phyloP scores from a whole-genome alignment of 495 filamentous ascomycete species.

The Cryomyces minteri region DNA sequence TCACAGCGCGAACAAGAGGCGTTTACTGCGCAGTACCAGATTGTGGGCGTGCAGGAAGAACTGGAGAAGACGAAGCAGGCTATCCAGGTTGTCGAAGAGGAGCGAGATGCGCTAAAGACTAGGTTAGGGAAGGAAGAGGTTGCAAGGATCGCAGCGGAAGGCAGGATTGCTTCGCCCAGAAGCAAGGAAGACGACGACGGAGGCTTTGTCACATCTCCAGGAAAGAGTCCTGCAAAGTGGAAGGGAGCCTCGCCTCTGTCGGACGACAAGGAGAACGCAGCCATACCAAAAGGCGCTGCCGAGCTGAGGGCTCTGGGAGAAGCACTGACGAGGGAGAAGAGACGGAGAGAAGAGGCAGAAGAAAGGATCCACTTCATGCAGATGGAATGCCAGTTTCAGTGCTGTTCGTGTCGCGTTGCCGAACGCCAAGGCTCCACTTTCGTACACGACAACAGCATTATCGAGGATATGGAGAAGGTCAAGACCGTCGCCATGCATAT shows the following conservation, averaged over 20 bases:
- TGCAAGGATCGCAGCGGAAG: constrained; percentile 43
- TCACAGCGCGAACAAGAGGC: constrained; percentile 51
- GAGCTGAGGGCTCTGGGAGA: constrained; percentile 37
- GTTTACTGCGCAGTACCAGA: constrained; percentile 52
- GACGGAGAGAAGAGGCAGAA: constrained; percentile 44
- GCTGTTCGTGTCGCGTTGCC: constrained; percentile 45
- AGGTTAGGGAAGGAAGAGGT: constrained; percentile 41
- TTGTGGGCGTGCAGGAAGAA: constrained; percentile 59
- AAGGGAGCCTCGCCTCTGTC: constrained; percentile 5
- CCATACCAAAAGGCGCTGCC: constrained; percentile 7
- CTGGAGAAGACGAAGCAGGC: constrained; percentile 43
- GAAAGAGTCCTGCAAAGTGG: constrained; percentile 16
- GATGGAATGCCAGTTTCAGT: constrained; percentile 58
- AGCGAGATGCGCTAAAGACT: constrained; percentile 46
- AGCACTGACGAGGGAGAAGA: constrained; percentile 46
- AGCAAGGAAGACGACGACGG: constrained; percentile 21
- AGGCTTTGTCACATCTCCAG: constrained; percentile 13
- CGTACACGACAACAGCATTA: constrained; percentile 25
- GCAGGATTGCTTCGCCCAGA: constrained; percentile 36
- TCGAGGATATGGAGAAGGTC: constrained; percentile 13
- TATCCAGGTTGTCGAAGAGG: constrained; percentile 47
- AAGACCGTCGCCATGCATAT: constrained; percentile 8
- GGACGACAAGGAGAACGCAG: constrained; percentile 23
- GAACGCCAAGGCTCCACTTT: constrained; percentile 30
- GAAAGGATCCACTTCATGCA: constrained; percentile 67